A percentile compares a stretch with the other conserved stretches of the same genome.
Conservation (phyloP, 2,329 filamentous ascomycete species). For the Metarhizium anisopliae region DNA sequence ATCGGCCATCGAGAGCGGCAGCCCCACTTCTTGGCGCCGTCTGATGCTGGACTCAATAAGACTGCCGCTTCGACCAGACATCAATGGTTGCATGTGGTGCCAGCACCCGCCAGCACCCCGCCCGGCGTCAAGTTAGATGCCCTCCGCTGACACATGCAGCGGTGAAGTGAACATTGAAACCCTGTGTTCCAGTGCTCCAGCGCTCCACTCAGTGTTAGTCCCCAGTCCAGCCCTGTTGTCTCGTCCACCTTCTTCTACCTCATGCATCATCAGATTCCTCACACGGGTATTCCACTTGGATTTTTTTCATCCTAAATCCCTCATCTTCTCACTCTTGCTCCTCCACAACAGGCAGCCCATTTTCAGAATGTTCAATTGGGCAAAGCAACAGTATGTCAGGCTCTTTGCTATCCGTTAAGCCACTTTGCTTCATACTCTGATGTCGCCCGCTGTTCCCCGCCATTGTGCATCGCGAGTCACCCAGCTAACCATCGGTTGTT, state of each 20-base stretch:
- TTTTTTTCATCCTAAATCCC: background rate
- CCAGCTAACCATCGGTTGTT: slow-evolving; percentile 4
- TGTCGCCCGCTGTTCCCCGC: background rate
- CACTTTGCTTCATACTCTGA: background rate
- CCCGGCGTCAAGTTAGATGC: too few species aligned
- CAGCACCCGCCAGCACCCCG: too few species aligned
- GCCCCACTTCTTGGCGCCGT: background rate
- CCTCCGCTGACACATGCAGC: too few species aligned
- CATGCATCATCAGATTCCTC: background rate
- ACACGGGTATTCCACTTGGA: background rate
- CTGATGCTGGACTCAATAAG: background rate
- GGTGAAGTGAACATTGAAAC: too few species aligned
- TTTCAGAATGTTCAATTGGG: slow-evolving; percentile 79
- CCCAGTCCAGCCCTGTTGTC: too few species aligned
- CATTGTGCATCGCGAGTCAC: background rate
- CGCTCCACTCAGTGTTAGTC: too few species aligned
- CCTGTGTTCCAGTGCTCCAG: too few species aligned
- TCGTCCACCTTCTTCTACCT: background rate
- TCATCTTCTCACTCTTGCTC: background rate
- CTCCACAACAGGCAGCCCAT: background rate
- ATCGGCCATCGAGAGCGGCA: background rate
- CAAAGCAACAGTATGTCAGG: slow-evolving; percentile 70
- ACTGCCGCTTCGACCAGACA: too few species aligned
- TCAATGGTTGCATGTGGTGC: too few species aligned
- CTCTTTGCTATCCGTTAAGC: slow-evolving; percentile 4